phyloP scores from a whole-genome alignment of 345 rosid genomes.

The thale cress (Arabidopsis thaliana) region DNA sequence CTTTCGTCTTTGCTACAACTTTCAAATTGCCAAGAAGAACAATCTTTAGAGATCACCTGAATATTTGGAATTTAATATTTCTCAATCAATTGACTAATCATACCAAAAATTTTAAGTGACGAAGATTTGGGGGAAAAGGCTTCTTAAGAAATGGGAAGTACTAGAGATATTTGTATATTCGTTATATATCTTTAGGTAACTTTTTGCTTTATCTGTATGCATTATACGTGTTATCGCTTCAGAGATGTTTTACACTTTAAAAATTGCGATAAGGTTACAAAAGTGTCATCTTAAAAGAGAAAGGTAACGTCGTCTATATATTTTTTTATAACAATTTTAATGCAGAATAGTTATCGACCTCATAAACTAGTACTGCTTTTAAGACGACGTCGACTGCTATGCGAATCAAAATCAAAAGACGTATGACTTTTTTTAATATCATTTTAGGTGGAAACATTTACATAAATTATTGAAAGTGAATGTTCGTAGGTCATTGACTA shows the following conservation, averaged over 20 bases:
- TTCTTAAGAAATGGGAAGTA: background rate
- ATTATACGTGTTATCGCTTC: constrained; percentile 29
- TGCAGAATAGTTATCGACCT: constrained; percentile 22
- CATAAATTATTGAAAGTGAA: constrained; percentile 25
- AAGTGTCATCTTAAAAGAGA: constrained; percentile 12
- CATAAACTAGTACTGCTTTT: constrained; percentile 23
- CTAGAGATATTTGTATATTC: constrained; percentile 7
- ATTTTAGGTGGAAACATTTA: constrained; percentile 2
- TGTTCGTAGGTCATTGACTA: constrained; percentile 36
- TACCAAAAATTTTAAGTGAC: constrained; percentile 16
- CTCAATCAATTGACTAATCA: background rate
- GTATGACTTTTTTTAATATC: background rate
- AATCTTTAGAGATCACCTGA: background rate
- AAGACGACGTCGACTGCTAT: constrained; percentile 22
- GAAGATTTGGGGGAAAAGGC: constrained; percentile 23
- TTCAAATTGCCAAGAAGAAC: background rate
- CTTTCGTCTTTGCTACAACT: background rate
- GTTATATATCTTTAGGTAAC: background rate
- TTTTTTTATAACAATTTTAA: background rate
- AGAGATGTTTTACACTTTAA: constrained; percentile 21
- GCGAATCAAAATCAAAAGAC: constrained; percentile 37
- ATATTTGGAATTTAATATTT: background rate
- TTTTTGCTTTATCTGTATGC: constrained; percentile 40
- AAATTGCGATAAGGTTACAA: constrained; percentile 27
- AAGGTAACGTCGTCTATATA: constrained; percentile 2